Percentiles rank a stretch among this genome's conserved stretches.
phyloP scores from a whole-genome alignment of 768 basidiomycete genomes.

The Psilocybe sp. region DNA sequence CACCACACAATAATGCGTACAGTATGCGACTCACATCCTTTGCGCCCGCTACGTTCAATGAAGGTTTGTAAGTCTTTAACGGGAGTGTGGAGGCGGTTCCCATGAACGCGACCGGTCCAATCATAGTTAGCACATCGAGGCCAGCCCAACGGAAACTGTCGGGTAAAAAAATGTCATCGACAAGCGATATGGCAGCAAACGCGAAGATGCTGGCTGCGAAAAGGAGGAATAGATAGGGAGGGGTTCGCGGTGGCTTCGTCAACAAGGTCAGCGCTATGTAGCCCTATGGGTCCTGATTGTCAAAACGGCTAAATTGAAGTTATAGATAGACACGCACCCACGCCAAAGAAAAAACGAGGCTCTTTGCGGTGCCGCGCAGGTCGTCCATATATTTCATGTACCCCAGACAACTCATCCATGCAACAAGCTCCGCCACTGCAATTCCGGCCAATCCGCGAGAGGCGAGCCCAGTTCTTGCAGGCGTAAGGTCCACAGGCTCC shows the following conservation, averaged over 20 bases:
- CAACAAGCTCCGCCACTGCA: constrained; percentile 34
- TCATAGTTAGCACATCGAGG: constrained; percentile 27
- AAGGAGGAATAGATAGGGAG: constrained; percentile 48
- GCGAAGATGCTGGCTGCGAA: constrained; percentile 16
- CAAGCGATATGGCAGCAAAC: constrained; percentile 32
- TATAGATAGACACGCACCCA: constrained; percentile 43
- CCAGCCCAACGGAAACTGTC: constrained; percentile 13
- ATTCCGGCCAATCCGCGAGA: constrained; percentile 31
- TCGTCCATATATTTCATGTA: constrained; percentile 29
- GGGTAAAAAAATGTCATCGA: constrained; percentile 25
- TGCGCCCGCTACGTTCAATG: constrained; percentile 44
- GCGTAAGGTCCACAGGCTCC: constrained; percentile 30
- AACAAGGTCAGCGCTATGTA: constrained; percentile 40
- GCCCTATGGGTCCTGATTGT: constrained; percentile 26
- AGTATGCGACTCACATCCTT: constrained; percentile 38
- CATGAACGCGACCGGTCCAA: constrained; percentile 35
- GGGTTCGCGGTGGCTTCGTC: constrained; percentile 41
- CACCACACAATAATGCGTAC: neutral
- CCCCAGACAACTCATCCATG: constrained; percentile 41
- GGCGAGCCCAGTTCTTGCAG: constrained; percentile 25
- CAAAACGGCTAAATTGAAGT: neutral
- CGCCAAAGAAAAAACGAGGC: constrained; percentile 33
- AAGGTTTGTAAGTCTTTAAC: constrained; percentile 40
- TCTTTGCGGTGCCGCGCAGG: constrained; percentile 16
- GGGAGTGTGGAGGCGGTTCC: constrained; percentile 59